Evolutionary conservation across 352 stramenopile genomes (phyloP), one percentile per base, ranked within the genome.

Genomic region (Pythium scleroteichum): DNA sequence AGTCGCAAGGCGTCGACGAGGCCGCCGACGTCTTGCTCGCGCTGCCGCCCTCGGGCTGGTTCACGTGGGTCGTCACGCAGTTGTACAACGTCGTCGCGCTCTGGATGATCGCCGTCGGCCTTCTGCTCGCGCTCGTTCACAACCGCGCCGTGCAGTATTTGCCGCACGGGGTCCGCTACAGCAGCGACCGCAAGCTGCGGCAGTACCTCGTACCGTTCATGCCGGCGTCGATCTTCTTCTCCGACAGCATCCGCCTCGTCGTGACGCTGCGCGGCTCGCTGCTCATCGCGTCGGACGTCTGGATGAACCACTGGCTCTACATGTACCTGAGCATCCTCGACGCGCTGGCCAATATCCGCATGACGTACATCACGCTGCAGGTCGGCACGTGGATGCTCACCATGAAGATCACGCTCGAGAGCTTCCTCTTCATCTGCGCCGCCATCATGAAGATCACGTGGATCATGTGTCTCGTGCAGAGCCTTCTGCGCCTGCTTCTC

Each of bases 291-390:
- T 87, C 77, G 0, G 75, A 85, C 26, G 57, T 81, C 1, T 85
- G 75, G 75, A 81, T 87, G 53, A 87, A 87, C 56, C 75, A 87
- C 44, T 87, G 78, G 78, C 64, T 85, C 0, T 87, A 87, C 58
- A 83, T 85, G 3, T 22, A 68, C 3, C 49, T 85, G 3, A 85
- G 78, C 48, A 77, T 83, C 8, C 46, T 83, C 40, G 73, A 87
- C 8, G 66, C 78, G 7, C 58, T 85, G 5, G 54, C 69, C 2
- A 83, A 68, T 35, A 16, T 85, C 1, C 68, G 75, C 0, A 71
- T 78, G 56, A 87, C 67, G 20, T 85, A 85, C 41, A 64, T 71
- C 10, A 57, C 76, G 2, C 62, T 78, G 5, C 55, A 79, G 24
- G 76, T 80, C 17, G 78, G 73, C 1, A 75, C 76, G 27, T 85